phyloP scores from a whole-genome alignment of 495 filamentous ascomycete genomes.

The Penicillium odoratum region DNA sequence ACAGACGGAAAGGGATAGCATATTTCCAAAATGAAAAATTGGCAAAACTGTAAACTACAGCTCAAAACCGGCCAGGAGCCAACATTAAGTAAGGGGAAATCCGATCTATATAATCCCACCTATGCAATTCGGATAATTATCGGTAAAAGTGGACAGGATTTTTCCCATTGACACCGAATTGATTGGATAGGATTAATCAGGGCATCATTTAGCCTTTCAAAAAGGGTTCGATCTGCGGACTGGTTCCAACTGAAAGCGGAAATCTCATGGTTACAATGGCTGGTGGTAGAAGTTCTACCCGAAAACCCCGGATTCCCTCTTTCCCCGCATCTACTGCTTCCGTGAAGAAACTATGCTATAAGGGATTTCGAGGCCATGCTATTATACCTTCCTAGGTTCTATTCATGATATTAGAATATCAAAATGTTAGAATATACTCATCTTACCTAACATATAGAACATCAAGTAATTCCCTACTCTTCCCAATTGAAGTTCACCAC shows the following conservation, averaged over 20 bases:
- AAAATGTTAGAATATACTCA: no score
- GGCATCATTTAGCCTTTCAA: neutral
- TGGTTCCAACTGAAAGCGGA: neutral
- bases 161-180: neutral
- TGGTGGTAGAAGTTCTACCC: neutral
- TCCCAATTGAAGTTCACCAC: slow-evolving; percentile 51
- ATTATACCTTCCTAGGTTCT: no score
- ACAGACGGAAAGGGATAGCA: neutral
- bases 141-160: slow-evolving; percentile 1
- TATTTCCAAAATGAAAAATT: neutral
- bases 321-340: neutral
- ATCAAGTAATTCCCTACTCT: slow-evolving; percentile 7
- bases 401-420: no score
- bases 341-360: no score
- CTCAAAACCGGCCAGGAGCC: neutral
- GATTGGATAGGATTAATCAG: neutral
- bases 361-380: no score
- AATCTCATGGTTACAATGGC: neutral
- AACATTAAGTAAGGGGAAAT: neutral
- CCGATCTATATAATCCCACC: neutral
- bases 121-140: slow-evolving; percentile 4
- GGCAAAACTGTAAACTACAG: no score
- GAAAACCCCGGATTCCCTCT: neutral
- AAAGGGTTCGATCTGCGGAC: neutral
- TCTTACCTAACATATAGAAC: no score